phyloP scores from a whole-genome alignment of 768 basidiomycete genomes.

The Dentipellis sp. region DNA sequence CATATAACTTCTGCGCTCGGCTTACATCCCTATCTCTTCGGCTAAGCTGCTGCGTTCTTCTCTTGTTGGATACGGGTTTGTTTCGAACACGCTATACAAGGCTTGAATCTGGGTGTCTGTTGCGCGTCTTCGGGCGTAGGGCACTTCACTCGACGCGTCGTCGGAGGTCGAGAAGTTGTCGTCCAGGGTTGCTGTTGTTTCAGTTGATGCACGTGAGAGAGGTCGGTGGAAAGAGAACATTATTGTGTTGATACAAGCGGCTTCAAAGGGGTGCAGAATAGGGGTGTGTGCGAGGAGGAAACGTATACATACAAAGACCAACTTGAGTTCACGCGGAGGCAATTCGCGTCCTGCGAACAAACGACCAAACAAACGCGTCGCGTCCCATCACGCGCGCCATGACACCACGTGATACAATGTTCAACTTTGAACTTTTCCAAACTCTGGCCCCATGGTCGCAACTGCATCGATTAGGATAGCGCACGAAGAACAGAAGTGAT shows the following conservation, averaged over 20 bases:
- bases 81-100: neutral
- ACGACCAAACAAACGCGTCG: slow-evolving; percentile 12
- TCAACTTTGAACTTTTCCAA: neutral
- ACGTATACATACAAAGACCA: neutral
- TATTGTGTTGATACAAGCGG: neutral
- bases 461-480: too few relatives aligned
- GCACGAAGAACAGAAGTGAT: neutral
- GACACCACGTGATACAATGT: neutral
- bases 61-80: slow-evolving; percentile 1
- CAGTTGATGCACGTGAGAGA: neutral
- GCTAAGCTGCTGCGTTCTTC: slow-evolving; percentile 2
- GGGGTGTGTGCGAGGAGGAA: neutral
- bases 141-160: neutral
- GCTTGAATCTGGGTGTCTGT: neutral
- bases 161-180: neutral
- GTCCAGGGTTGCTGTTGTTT: neutral
- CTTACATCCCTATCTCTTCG: slow-evolving; percentile 2
- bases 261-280: neutral
- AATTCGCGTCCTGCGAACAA: neutral
- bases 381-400: neutral
- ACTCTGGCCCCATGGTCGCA: too few relatives aligned
- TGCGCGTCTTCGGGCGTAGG: neutral
- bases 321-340: neutral
- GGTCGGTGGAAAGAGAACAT: neutral
- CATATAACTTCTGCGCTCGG: neutral